phyloP scores from a whole-genome alignment of 345 rosid genomes.

The Citrus australasica region DNA sequence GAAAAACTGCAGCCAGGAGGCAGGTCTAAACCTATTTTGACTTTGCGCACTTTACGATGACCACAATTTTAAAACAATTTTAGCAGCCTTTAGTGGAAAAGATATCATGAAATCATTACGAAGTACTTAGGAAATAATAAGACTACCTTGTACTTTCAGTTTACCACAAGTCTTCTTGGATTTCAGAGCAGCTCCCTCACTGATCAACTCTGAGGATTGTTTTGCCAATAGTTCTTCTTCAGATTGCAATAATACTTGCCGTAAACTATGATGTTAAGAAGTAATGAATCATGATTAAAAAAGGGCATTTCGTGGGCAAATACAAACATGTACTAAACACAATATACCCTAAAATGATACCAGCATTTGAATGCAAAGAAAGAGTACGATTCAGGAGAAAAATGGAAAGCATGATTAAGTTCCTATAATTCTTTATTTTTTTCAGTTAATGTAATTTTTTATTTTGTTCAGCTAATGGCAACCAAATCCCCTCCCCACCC shows the following conservation, averaged over 20 bases:
- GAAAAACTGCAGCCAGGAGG: conserved; percentile 77
- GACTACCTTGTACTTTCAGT: conserved; percentile 83
- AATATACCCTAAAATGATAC: neutral
- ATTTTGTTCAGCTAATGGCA: no score
- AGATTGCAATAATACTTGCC: conserved; percentile 67
- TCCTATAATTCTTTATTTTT: neutral
- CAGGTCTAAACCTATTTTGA: conserved; percentile 66
- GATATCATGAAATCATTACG: neutral
- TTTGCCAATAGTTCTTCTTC: conserved; percentile 84
- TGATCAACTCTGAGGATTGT: conserved; percentile 54
- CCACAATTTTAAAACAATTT: conserved; percentile 19
- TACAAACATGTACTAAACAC: neutral
- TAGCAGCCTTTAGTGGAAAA: conserved; percentile 9
- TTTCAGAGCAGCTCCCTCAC: conserved; percentile 61
- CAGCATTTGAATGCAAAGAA: neutral
- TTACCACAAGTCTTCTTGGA: conserved; percentile 74
- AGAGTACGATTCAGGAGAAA: neutral
- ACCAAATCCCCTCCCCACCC: no score
- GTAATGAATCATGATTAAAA: neutral
- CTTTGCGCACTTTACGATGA: conserved; percentile 63
- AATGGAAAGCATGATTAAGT: neutral
- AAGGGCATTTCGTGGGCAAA: neutral
- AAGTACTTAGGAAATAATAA: neutral
- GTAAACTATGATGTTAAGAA: conserved; percentile 36
- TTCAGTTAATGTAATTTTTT: no score